A percentile compares a stretch with the other conserved stretches of the same genome.
Conservation (phyloP, 2,329 filamentous ascomycete species). For the Microsporum canis region DNA sequence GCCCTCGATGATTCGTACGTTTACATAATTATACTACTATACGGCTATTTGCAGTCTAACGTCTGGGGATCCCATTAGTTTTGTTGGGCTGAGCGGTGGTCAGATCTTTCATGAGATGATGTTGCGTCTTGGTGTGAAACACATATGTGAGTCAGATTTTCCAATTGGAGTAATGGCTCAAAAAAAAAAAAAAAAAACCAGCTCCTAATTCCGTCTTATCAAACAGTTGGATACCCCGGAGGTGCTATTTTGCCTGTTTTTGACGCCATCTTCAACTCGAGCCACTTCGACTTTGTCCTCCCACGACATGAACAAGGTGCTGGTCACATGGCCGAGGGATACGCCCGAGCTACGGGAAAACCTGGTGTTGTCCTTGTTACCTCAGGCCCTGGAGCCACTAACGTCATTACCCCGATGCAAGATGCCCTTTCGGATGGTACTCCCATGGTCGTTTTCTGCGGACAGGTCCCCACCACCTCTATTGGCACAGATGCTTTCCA, state of each 20-base stretch:
- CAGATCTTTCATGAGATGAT: constrained; percentile 99
- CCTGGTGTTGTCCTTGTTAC: constrained; percentile 94
- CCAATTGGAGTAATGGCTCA: neutral
- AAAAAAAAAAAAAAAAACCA: no score
- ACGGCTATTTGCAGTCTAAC: constrained; percentile 10
- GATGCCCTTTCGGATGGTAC: constrained; percentile 92
- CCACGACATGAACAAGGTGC: constrained; percentile 95
- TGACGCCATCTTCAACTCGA: constrained; percentile 97
- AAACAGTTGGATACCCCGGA: constrained; percentile 71
- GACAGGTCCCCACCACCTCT: constrained; percentile 78
- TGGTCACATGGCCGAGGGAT: constrained; percentile 97
- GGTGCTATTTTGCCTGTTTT: constrained; percentile 96
- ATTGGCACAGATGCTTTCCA: constrained; percentile 97
- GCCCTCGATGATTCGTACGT: constrained; percentile 74
- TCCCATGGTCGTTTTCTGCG: constrained; percentile 88
- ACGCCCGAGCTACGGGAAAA: constrained; percentile 84
- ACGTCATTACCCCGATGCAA: constrained; percentile 92
- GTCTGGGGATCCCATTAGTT: constrained; percentile 39
- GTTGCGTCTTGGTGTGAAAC: constrained; percentile 81
- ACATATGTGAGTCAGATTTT: constrained; percentile 62
- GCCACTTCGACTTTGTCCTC: constrained; percentile 91
- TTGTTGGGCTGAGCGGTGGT: constrained; percentile 89
- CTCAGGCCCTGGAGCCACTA: constrained; percentile 90
- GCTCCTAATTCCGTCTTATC: neutral
- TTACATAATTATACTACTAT: constrained; percentile 1